Percentiles rank a stretch among this genome's conserved stretches.
Conservation (phyloP, 1,139 yeast species). For the Diutina mesorugosa region DNA sequence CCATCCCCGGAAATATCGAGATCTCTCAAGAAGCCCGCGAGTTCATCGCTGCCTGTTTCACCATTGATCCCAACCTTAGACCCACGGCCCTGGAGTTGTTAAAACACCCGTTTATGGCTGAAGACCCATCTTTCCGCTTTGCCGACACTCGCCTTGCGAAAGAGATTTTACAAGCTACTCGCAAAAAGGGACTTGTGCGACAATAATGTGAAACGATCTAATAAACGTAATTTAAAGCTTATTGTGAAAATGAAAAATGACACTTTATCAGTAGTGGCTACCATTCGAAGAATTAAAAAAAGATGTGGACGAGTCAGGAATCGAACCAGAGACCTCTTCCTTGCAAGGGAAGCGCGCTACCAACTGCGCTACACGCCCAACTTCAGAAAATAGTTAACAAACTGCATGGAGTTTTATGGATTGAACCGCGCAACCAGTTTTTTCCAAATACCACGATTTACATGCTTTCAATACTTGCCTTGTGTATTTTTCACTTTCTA, state of each 20-base stretch:
- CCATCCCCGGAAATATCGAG: slow-evolving; percentile 65
- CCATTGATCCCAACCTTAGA: slow-evolving; percentile 65
- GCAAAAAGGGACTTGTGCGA: background rate
- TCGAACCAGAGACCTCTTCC: background rate
- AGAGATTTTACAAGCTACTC: slow-evolving; percentile 6
- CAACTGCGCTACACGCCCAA: background rate
- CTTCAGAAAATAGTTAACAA: background rate
- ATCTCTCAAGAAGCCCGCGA: slow-evolving; percentile 56
- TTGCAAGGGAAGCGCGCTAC: background rate
- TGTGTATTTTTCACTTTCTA: no score
- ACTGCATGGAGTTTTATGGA: no score
- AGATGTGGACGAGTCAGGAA: background rate
- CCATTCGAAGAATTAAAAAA: background rate
- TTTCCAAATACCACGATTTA: no score
- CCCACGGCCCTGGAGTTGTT: slow-evolving; percentile 76
- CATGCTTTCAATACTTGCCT: no score
- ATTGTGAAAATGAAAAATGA: background rate
- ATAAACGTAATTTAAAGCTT: no score
- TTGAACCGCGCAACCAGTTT: no score
- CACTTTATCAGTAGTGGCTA: no score
- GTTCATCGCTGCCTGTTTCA: slow-evolving; percentile 69
- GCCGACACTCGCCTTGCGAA: slow-evolving; percentile 49
- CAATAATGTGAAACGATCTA: background rate
- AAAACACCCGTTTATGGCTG: slow-evolving; percentile 45
- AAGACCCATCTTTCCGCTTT: slow-evolving; percentile 41